A percentile compares a stretch with the other conserved stretches of the same genome.
Evolutionary conservation across 768 basidiomycete species (phyloP).

Genomic region (Infundibulicybe gibba): DNA sequence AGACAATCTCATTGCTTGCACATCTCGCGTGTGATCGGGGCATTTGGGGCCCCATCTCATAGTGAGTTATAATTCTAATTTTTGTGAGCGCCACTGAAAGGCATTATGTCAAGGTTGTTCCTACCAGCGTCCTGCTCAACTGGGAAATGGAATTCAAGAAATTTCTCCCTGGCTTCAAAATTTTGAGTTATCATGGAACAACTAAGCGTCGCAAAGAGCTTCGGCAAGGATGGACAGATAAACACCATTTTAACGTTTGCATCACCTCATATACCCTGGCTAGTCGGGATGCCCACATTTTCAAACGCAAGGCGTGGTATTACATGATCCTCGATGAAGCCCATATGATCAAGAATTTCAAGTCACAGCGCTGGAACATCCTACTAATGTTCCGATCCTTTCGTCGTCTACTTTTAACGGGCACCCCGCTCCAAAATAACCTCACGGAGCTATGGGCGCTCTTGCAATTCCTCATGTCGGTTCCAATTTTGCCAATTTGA

Average conservation of each 20-base stretch:
- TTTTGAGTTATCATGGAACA: conserved; percentile 87
- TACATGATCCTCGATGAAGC: conserved; percentile 97
- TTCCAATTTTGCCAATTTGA: conserved; percentile 83
- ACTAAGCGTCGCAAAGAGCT: conserved; percentile 88
- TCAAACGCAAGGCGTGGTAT: conserved; percentile 92
- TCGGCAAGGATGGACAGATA: conserved; percentile 88
- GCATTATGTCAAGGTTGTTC: conserved; percentile 59
- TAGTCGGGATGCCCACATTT: conserved; percentile 86
- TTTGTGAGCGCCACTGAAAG: conserved; percentile 8
- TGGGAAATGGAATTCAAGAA: conserved; percentile 99
- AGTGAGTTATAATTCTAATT: conserved; percentile 29
- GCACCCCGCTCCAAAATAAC: conserved; percentile 96
- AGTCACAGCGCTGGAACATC: conserved; percentile 90
- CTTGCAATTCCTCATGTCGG: conserved; percentile 91
- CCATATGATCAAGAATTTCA: conserved; percentile 98
- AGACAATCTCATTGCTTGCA: conserved; percentile 91
- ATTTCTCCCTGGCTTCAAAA: conserved; percentile 85
- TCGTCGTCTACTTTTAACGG: conserved; percentile 86
- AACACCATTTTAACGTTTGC: conserved; percentile 89
- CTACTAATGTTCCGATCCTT: conserved; percentile 85
- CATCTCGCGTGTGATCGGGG: conserved; percentile 89
- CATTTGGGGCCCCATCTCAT: conserved; percentile 92
- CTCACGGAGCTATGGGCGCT: conserved; percentile 94
- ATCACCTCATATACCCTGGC: conserved; percentile 93
- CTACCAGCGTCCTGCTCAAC: conserved; percentile 90